Conservation (phyloP, 2,329 filamentous ascomycete genomes). For the Ascochyta koolunga region DNA sequence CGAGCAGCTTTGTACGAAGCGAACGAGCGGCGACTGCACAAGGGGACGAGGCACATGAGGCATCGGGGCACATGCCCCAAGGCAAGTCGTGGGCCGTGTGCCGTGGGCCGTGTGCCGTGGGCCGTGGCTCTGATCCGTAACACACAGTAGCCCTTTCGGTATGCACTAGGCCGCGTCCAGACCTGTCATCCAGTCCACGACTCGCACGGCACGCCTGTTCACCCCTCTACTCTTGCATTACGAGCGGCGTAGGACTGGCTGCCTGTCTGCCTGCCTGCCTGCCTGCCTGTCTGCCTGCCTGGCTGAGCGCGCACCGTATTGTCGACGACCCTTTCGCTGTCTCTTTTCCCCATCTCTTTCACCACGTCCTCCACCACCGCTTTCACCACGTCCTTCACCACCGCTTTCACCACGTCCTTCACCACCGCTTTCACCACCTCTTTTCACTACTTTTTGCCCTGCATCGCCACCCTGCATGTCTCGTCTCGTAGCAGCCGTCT, state of each 20-base stretch:
- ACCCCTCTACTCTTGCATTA: neutral
- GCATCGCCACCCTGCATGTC: constrained; percentile 5
- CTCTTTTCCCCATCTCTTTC: too few relatives aligned
- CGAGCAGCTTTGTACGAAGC: constrained; percentile 4
- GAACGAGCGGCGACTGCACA: neutral
- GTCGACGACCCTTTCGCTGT: too few relatives aligned
- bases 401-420: too few relatives aligned
- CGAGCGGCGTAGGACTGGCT: constrained; percentile 1
- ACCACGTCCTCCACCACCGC: too few relatives aligned
- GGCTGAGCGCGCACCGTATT: too few relatives aligned
- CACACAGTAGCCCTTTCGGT: neutral
- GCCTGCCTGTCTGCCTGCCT: too few relatives aligned
- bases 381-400: too few relatives aligned
- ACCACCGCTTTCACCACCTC: too few relatives aligned
- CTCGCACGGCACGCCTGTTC: constrained; percentile 3
- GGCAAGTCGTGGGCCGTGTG: too few relatives aligned
- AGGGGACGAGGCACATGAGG: neutral
- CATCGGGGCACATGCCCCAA: too few relatives aligned
- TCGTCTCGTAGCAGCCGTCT: neutral
- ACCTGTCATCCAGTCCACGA: neutral
- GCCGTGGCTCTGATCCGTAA: too few relatives aligned
- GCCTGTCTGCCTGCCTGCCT: neutral
- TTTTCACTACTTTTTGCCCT: constrained; percentile 4
- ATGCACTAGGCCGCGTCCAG: constrained; percentile 11
- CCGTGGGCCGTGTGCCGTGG: too few relatives aligned